phyloP scores from a whole-genome alignment of 2,329 filamentous ascomycete species.

The Aspergillus fijiensis region DNA sequence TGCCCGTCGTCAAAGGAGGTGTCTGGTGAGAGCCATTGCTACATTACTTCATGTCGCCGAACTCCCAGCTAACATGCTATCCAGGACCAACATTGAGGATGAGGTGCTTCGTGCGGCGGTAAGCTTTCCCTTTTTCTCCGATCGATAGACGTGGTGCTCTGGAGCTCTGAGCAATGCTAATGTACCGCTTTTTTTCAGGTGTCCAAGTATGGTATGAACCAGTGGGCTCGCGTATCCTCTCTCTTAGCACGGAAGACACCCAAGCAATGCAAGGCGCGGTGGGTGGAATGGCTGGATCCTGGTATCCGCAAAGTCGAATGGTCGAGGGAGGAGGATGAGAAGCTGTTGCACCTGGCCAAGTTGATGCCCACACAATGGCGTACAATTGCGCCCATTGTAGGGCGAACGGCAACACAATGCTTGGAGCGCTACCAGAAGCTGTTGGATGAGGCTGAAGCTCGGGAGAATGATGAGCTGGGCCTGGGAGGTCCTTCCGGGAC shows the following conservation, averaged over 20 bases:
- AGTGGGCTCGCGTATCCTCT: conserved; percentile 98
- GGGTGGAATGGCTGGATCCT: conserved; percentile 97
- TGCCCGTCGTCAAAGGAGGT: conserved; percentile 67
- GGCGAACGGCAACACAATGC: conserved; percentile 93
- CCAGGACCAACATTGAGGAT: conserved; percentile 71
- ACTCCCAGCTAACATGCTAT: conserved; percentile 20
- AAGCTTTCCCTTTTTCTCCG: conserved; percentile 15
- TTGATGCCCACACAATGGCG: conserved; percentile 99
- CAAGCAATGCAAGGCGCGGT: conserved; percentile 98
- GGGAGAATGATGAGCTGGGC: conserved; percentile 76
- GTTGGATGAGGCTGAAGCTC: conserved; percentile 89
- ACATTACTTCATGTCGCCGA: not conserved
- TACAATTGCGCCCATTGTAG: conserved; percentile 95
- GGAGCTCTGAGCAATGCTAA: conserved; percentile 9
- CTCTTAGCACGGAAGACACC: conserved; percentile 95
- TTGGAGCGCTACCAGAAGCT: conserved; percentile 96
- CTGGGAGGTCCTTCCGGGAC: conserved; percentile 73
- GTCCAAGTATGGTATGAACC: conserved; percentile 91
- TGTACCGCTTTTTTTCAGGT: conserved; percentile 41
- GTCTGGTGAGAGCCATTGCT: conserved; percentile 50
- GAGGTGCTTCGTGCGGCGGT: conserved; percentile 93
- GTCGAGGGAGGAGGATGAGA: conserved; percentile 98
- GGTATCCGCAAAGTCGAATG: conserved; percentile 98
- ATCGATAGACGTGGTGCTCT: not conserved
- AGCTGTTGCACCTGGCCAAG: conserved; percentile 92